Percentiles rank a stretch among this genome's conserved stretches.
Evolutionary conservation across 495 filamentous ascomycete species (phyloP).

Genomic region (Aspergillus cristatus): DNA sequence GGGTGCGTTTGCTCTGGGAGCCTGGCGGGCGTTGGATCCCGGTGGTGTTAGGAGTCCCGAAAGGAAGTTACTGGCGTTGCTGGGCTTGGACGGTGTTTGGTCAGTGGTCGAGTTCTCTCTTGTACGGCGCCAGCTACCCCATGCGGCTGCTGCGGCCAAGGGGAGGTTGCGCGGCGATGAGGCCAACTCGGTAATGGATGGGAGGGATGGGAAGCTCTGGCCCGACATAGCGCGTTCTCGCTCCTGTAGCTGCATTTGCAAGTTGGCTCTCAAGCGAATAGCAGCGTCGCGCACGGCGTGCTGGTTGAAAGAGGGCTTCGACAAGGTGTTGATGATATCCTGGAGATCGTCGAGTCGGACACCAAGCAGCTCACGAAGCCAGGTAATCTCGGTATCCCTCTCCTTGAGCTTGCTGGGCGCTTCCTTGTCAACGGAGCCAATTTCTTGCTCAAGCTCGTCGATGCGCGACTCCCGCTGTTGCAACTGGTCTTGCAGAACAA

Average conservation of each 20-base stretch:
- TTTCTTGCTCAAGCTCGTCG: constrained; percentile 69
- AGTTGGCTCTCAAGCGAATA: constrained; percentile 83
- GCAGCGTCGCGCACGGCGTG: constrained; percentile 77
- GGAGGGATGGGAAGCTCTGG: constrained; percentile 41
- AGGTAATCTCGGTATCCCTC: constrained; percentile 85
- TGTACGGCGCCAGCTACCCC: constrained; percentile 73
- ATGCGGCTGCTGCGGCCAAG: constrained; percentile 72
- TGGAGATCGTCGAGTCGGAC: constrained; percentile 85
- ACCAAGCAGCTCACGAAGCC: constrained; percentile 88
- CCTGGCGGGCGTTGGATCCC: constrained; percentile 53
- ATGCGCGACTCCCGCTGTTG: constrained; percentile 86
- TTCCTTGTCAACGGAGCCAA: constrained; percentile 58
- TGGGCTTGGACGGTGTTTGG: constrained; percentile 57
- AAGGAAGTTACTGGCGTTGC: constrained; percentile 43
- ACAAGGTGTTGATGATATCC: constrained; percentile 78
- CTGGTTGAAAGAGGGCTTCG: constrained; percentile 61
- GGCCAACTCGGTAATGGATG: constrained; percentile 50
- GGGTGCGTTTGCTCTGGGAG: constrained; percentile 32
- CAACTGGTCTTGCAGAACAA: constrained; percentile 91
- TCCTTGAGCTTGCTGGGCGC: constrained; percentile 74
- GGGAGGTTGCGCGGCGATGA: constrained; percentile 73
- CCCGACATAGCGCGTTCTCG: constrained; percentile 58
- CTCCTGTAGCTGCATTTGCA: constrained; percentile 96
- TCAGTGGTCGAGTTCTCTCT: constrained; percentile 40
- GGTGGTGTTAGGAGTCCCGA: constrained; percentile 81